phyloP scores from a whole-genome alignment of 2,329 filamentous ascomycete genomes.

The Sphaerulina musiva region DNA sequence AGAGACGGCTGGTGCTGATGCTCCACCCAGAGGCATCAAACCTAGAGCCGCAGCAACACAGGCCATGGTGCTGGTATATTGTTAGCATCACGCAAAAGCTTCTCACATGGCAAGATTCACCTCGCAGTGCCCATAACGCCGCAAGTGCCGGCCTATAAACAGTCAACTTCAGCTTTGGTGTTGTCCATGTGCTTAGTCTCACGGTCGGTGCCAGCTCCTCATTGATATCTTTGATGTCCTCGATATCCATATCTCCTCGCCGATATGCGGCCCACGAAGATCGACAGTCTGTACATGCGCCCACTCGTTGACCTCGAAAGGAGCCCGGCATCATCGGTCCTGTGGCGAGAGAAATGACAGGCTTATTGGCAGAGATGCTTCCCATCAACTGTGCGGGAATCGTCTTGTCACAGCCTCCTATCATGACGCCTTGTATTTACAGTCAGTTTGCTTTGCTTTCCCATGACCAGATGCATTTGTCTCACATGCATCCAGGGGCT shows the following conservation, averaged over 20 bases:
- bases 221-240: constrained; percentile 64
- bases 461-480: neutral
- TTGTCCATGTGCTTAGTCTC: constrained; percentile 31
- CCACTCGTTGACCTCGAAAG: constrained; percentile 57
- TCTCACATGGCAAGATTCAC: neutral
- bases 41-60: constrained; percentile 49
- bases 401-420: constrained; percentile 65
- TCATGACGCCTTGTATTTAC: constrained; percentile 16
- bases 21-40: constrained; percentile 48
- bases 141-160: constrained; percentile 41
- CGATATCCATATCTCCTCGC: constrained; percentile 60
- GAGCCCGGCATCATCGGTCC: constrained; percentile 71
- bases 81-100: neutral
- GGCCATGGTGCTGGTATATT: constrained; percentile 47
- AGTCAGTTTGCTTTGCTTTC: neutral
- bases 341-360: constrained; percentile 61
- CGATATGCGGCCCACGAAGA: constrained; percentile 67
- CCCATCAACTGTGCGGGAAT: constrained; percentile 70
- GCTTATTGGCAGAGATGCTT: constrained; percentile 67
- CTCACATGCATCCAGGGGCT: constrained; percentile 59
- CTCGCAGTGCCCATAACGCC: constrained; percentile 53
- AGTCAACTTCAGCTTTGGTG: neutral
- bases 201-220: constrained; percentile 65
- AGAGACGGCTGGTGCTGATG: constrained; percentile 50
- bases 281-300: constrained; percentile 68